Conservation (phyloP, 2,329 filamentous ascomycete species). For the Beauveria pseudobassiana region DNA sequence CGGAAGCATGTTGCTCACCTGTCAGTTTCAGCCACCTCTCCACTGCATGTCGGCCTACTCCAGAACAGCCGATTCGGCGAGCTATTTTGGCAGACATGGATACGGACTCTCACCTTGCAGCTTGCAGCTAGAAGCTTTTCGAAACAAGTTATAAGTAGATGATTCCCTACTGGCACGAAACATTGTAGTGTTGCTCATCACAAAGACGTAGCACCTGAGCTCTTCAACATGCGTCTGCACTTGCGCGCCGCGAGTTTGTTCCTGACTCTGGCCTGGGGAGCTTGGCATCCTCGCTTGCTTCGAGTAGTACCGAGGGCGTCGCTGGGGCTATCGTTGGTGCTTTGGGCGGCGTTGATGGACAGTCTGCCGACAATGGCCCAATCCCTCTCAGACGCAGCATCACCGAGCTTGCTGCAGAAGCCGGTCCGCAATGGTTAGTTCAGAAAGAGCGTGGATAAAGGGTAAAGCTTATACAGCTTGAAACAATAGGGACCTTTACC, state of each 20-base stretch:
- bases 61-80: not conserved
- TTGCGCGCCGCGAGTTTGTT: not conserved
- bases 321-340: not conserved
- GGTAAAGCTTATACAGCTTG: not conserved
- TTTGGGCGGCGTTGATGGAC: not conserved
- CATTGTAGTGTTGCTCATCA: not conserved
- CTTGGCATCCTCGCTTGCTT: not conserved
- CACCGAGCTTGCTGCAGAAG: constrained; percentile 34
- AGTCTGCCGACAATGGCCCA: constrained; percentile 9
- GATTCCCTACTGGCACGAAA: not conserved
- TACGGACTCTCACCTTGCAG: not conserved
- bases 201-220: not conserved
- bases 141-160: not conserved
- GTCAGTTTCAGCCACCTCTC: constrained; percentile 1
- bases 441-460: not conserved
- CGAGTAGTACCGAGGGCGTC: not conserved
- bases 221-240: not conserved
- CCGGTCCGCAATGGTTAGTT: constrained; percentile 34
- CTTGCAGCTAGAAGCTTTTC: not conserved
- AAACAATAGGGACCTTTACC: constrained; percentile 39
- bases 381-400: constrained; percentile 41
- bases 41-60: not conserved
- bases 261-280: not conserved
- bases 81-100: not conserved
- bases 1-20: not conserved